Base-by-base conservation (phyloP, 768 basidiomycete species). In the Leccinum olivaceopallidum region DNA sequence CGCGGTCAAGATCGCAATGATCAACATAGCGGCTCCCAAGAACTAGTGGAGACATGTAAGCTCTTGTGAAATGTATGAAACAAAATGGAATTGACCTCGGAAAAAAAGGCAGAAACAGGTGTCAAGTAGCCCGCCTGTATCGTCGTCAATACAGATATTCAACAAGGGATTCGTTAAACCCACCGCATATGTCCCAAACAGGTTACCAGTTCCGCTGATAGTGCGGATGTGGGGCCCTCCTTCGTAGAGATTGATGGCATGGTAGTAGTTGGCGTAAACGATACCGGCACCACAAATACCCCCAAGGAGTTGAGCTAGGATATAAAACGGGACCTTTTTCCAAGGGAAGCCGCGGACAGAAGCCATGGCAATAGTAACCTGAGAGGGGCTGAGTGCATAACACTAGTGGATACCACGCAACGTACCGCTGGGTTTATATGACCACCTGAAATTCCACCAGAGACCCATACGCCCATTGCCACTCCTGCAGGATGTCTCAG, bases 321-420 rank as follows among this genome's bases (percentile, higher is more conserved):
- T 81, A 70, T 85, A 92, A 22, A 64, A 79, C 0, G 92, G 92
- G 0, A 92, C 92, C 70, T 93, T 93, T 65, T 79, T 81, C 87
- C 89, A 89, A 1, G 92, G 89, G 73, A 94, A 92, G 52, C 80
- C 80, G 63, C 91, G 84, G 71, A 85, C 85, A 3, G 83, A 77
- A 5, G 88, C 89, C 49, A 92, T 68, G 16, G 85, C 80, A 55
- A 94, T 72, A 18, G 92, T 94, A 26, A 92, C 80, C 86, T 88
- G 22, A 32, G 5, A 6, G 20, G 44, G 28, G 37, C 20, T 69
- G n/a, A 67, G 57, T 18, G 24, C 6, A 34, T 7, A 28, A 10
- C 20, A 16, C 13, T 20, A 49, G 9, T n/a, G 36, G 2, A 44
- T 2, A 2, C 10, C 42, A 44, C 7, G 18, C 6, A 32, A 73